Evolutionary conservation across 345 rosid species (phyloP).

Genomic region (Boechera retrofracta): DNA sequence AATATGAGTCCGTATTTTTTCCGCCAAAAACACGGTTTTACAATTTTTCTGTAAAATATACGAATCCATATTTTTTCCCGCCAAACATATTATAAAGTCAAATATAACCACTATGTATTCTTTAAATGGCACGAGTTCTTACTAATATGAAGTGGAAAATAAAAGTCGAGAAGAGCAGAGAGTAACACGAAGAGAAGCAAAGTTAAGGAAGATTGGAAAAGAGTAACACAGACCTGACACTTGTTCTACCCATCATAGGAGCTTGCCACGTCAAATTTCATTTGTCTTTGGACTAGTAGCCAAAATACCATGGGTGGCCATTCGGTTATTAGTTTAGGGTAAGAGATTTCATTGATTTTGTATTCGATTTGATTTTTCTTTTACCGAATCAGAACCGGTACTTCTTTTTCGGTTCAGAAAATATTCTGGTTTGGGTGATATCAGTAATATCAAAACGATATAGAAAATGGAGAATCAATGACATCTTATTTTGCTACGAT

Average conservation of each 20-base stretch:
- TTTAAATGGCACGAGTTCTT: no score
- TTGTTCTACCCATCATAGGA: not conserved
- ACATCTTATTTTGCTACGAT: not conserved
- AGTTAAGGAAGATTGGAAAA: not conserved
- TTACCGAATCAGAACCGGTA: not conserved
- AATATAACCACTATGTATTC: no score
- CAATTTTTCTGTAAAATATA: no score
- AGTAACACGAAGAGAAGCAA: not conserved
- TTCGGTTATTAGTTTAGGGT: not conserved
- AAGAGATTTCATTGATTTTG: not conserved
- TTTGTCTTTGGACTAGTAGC: not conserved
- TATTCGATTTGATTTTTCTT: not conserved
- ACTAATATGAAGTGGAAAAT: no score
- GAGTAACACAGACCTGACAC: constrained; percentile 3
- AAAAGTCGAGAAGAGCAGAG: not conserved
- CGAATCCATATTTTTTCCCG: no score
- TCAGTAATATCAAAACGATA: no score
- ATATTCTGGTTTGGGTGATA: not conserved
- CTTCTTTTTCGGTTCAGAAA: not conserved
- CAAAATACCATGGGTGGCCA: not conserved
- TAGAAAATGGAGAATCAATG: no score
- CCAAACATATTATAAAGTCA: no score
- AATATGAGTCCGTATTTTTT: no score
- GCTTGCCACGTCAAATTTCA: not conserved
- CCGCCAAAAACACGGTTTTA: no score